These are phyloP conservation scores for Botrytis medusae DNA, from an alignment of 2,329 filamentous ascomycete genomes.

Conservation along the genomic window DNA sequence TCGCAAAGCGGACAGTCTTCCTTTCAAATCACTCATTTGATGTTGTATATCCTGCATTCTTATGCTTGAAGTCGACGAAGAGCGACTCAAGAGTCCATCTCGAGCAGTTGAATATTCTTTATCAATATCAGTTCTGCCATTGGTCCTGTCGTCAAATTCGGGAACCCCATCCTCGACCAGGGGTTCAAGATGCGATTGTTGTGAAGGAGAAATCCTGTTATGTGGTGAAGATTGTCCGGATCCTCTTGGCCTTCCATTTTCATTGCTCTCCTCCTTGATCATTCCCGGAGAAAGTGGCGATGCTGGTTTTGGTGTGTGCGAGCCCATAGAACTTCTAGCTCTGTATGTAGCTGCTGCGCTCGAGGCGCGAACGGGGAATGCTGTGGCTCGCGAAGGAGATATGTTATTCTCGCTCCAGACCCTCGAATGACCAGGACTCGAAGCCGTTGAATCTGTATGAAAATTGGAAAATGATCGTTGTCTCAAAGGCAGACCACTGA, in stretches of 20 bases:
- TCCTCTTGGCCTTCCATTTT: constrained; percentile 22
- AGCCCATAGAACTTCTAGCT: constrained; percentile 37
- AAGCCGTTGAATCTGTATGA: constrained; percentile 33
- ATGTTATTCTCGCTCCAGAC: constrained; percentile 62
- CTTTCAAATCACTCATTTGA: constrained; percentile 68
- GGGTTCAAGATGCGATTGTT: constrained; percentile 47
- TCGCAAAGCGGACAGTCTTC: constrained; percentile 65
- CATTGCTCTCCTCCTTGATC: constrained; percentile 22
- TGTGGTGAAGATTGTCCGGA: constrained; percentile 27
- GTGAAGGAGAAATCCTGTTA: constrained; percentile 31
- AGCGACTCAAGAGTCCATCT: constrained; percentile 34
- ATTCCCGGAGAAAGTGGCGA: constrained; percentile 25
- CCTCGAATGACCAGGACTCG: constrained; percentile 54
- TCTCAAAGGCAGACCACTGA: constrained; percentile 28
- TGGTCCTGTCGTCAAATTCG: constrained; percentile 32
- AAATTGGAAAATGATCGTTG: constrained; percentile 31
- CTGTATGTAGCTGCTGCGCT: constrained; percentile 59
- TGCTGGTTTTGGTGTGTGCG: constrained; percentile 16
- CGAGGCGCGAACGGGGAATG: constrained; percentile 57
- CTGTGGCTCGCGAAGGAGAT: constrained; percentile 44
- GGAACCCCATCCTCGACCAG: constrained; percentile 53
- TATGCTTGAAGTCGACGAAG: constrained; percentile 38
- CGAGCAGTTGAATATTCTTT: constrained; percentile 29
- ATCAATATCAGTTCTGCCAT: constrained; percentile 31
- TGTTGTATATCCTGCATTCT: constrained; percentile 60